Conservation (phyloP, 495 filamentous ascomycete species). For the Tuber brumale region DNA sequence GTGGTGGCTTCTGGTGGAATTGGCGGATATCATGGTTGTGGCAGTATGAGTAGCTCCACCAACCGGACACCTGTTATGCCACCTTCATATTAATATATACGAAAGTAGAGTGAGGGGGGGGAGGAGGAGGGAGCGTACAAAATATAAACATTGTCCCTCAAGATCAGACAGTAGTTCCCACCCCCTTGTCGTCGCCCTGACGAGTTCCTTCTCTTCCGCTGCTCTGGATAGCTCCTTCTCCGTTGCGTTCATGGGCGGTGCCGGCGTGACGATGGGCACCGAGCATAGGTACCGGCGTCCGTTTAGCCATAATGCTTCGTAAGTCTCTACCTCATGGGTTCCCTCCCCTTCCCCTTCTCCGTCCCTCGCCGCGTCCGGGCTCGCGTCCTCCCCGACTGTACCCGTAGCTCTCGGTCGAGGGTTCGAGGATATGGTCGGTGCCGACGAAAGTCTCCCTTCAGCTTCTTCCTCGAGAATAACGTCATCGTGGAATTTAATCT, state of each 20-base stretch:
- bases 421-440: constrained; percentile 29
- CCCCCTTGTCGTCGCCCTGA: constrained; percentile 72
- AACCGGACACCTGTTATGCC: constrained; percentile 54
- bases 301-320: constrained; percentile 67
- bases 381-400: constrained; percentile 35
- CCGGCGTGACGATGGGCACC: constrained; percentile 62
- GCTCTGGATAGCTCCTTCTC: constrained; percentile 57
- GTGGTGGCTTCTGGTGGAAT: constrained; percentile 76
- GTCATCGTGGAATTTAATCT: constrained; percentile 68
- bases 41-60: constrained; percentile 98
- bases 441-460: constrained; percentile 16
- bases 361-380: constrained; percentile 12
- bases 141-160: constrained; percentile 84
- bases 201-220: constrained; percentile 78
- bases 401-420: constrained; percentile 39
- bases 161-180: constrained; percentile 86
- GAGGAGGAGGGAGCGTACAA: constrained; percentile 44
- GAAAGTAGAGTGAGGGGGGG: background rate
- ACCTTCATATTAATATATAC: background rate
- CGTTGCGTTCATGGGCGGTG: constrained; percentile 52
- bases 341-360: constrained; percentile 26
- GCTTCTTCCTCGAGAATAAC: constrained; percentile 69
- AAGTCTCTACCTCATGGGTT: constrained; percentile 47
- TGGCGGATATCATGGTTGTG: constrained; percentile 82
- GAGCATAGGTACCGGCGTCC: constrained; percentile 73